A percentile compares a stretch with the other conserved stretches of the same genome.
Evolutionary conservation across 1,284 basidiomycete genomes (phyloP).

Genomic region (Microbotryum violaceum): DNA sequence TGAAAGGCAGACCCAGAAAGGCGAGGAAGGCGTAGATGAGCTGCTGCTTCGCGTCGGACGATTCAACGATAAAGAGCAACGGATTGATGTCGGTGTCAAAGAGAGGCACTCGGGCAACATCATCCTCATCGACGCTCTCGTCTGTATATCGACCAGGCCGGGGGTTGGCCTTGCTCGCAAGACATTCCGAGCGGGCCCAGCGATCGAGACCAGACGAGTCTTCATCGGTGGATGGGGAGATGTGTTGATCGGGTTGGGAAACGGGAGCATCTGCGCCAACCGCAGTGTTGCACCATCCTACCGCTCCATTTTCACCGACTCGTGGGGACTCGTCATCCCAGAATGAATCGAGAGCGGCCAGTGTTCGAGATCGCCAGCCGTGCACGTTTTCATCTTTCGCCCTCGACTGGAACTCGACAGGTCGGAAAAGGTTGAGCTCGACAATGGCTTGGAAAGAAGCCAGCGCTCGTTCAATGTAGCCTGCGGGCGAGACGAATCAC

Average conservation of each 20-base stretch:
- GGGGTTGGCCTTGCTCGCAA: slow-evolving; percentile 45
- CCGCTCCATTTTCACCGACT: slow-evolving; percentile 44
- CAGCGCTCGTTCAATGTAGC: slow-evolving; percentile 46
- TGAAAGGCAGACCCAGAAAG: slow-evolving; percentile 58
- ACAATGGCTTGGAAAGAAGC: slow-evolving; percentile 47
- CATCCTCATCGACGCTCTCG: slow-evolving; percentile 45
- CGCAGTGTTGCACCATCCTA: slow-evolving; percentile 41
- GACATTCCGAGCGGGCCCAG: slow-evolving; percentile 60
- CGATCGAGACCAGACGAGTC: slow-evolving; percentile 49
- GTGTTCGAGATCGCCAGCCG: slow-evolving; percentile 19
- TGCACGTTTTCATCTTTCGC: slow-evolving; percentile 9
- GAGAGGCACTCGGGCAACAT: slow-evolving; percentile 68
- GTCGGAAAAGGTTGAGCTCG: slow-evolving; percentile 46
- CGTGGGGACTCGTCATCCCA: slow-evolving; percentile 48
- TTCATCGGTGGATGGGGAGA: slow-evolving; percentile 43
- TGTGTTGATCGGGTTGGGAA: not conserved
- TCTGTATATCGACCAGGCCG: slow-evolving; percentile 57
- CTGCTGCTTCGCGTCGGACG: slow-evolving; percentile 51
- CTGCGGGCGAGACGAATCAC: slow-evolving; percentile 30
- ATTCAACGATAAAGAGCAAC: slow-evolving; percentile 57
- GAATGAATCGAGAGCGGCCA: slow-evolving; percentile 45
- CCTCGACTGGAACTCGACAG: slow-evolving; percentile 35
- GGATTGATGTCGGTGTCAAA: slow-evolving; percentile 64
- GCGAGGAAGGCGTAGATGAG: slow-evolving; percentile 70
- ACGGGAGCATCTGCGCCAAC: slow-evolving; percentile 13